Evolutionary conservation across 768 basidiomycete genomes (phyloP).

Genomic region (Termitomyces sp.): DNA sequence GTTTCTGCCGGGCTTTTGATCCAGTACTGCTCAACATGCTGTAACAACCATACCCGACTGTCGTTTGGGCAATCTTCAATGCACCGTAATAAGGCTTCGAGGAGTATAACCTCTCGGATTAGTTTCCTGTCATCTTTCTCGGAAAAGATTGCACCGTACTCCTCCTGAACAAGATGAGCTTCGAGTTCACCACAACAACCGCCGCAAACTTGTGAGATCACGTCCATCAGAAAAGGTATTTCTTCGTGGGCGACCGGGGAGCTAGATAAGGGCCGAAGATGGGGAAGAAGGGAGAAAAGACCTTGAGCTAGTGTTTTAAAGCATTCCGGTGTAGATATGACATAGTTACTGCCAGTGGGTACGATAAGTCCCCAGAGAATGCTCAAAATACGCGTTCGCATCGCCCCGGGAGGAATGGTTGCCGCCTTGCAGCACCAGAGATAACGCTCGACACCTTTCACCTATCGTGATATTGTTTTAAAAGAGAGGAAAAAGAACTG

Average conservation of each 20-base stretch:
- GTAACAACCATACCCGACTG: conserved; percentile 46
- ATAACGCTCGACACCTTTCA: conserved; percentile 51
- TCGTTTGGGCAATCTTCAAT: conserved; percentile 42
- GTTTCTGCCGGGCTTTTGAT: conserved; percentile 23
- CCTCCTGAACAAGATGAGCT: conserved; percentile 39
- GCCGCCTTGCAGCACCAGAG: conserved; percentile 72
- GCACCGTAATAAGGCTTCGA: conserved; percentile 46
- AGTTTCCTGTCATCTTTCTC: conserved; percentile 28
- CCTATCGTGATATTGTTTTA: conserved; percentile 15
- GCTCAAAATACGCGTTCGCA: conserved; percentile 46
- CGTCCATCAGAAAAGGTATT: conserved; percentile 29
- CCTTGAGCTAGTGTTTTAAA: conserved; percentile 50
- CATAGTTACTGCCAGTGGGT: conserved; percentile 36
- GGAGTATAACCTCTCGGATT: conserved; percentile 32
- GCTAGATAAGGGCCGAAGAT: conserved; percentile 23
- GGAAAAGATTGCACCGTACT: conserved; percentile 39
- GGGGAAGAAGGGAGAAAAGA: conserved; percentile 45
- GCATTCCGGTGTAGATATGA: conserved; percentile 35
- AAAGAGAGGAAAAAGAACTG: background rate
- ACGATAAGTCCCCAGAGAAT: conserved; percentile 43
- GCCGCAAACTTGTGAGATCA: conserved; percentile 38
- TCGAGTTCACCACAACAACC: conserved; percentile 49
- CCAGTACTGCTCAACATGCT: conserved; percentile 55
- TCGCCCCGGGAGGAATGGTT: conserved; percentile 30
- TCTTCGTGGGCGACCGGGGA: conserved; percentile 23